Conservation (phyloP, 2,329 filamentous ascomycete genomes). For the Trichoderma breve region DNA sequence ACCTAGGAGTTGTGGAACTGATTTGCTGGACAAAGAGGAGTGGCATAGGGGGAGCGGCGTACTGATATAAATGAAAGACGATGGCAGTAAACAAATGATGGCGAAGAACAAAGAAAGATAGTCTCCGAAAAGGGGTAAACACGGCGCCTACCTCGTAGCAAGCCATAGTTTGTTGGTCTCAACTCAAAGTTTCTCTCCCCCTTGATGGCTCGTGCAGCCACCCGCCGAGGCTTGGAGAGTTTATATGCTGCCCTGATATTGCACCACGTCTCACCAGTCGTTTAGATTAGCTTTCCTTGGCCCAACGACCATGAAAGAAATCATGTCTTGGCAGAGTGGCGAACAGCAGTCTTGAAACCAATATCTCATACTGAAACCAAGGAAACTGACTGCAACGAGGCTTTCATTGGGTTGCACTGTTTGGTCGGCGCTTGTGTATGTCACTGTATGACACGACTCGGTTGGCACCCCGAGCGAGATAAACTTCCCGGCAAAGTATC, state of each 20-base stretch:
- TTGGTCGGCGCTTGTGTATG: background rate
- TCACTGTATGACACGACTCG: background rate
- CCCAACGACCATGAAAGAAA: background rate
- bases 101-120: background rate
- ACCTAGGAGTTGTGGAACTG: background rate
- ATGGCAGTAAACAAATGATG: background rate
- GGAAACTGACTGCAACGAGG: too few species aligned
- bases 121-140: background rate
- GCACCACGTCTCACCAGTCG: background rate
- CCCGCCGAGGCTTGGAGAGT: background rate
- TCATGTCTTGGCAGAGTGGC: background rate
- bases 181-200: background rate
- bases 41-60: background rate
- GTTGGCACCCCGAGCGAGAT: background rate
- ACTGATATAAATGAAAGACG: background rate
- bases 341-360: background rate
- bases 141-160: background rate
- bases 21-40: background rate
- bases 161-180: background rate
- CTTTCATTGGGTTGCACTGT: background rate
- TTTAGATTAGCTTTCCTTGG: background rate
- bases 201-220: background rate
- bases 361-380: background rate
- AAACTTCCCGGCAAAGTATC: background rate
- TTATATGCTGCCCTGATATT: background rate